Conservation (phyloP, 371 early-diverging fungal species). For the Nosema muscidifuracis region DNA sequence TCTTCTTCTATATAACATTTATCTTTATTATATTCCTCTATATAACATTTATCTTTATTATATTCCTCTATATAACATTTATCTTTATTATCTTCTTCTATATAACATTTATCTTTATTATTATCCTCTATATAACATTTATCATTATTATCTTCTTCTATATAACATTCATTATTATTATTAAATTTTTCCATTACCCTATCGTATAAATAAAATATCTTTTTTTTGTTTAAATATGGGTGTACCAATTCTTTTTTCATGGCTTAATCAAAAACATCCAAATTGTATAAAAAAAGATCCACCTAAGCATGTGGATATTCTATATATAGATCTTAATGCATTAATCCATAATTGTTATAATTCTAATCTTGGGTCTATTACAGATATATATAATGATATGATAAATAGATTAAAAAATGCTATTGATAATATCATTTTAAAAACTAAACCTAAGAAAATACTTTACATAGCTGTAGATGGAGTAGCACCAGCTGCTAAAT, state of each 20-base stretch:
- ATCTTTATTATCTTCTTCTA: too few species aligned
- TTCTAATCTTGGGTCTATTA: slow-evolving; percentile 63
- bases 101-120: too few species aligned
- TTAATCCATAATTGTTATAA: slow-evolving; percentile 96
- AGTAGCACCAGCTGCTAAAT: slow-evolving; percentile 96
- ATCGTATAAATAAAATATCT: slow-evolving; percentile 7
- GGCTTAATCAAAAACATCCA: slow-evolving; percentile 87
- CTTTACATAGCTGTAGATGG: slow-evolving; percentile 95
- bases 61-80: too few species aligned
- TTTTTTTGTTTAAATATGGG: slow-evolving; percentile 57
- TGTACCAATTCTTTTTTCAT: slow-evolving; percentile 67
- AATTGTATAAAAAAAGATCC: slow-evolving; percentile 60
- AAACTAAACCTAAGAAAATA: slow-evolving; percentile 80
- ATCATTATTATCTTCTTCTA: too few species aligned
- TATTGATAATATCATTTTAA: slow-evolving; percentile 80
- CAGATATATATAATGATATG: slow-evolving; percentile 32
- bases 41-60: too few species aligned
- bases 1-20: too few species aligned
- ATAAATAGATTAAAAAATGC: slow-evolving; percentile 69
- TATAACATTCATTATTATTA: too few species aligned
- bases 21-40: too few species aligned
- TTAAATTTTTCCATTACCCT: not conserved
- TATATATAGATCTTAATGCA: slow-evolving; percentile 98
- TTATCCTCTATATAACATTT: too few species aligned
- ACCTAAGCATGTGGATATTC: slow-evolving; percentile 89